Evolutionary conservation across 2,329 filamentous ascomycete species (phyloP).

Genomic region (Trichoderma endophyticum): DNA sequence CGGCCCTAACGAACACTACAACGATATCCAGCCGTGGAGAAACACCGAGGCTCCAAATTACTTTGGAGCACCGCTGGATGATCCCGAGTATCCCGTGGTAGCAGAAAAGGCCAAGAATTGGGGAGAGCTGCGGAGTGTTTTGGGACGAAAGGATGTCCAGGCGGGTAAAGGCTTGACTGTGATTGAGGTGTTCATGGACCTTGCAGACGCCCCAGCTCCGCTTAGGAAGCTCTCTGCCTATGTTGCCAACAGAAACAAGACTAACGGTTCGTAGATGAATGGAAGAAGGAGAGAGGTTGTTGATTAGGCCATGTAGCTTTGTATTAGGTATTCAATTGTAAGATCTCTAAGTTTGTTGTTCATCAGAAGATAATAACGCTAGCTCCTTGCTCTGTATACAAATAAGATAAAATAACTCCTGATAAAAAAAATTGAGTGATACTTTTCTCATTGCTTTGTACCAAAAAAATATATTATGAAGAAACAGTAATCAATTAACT

Average conservation of each 20-base stretch:
- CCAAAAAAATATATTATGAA: not conserved
- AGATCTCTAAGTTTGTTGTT: not conserved
- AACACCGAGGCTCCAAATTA: conserved; percentile 47
- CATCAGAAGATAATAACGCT: not conserved
- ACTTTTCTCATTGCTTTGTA: not conserved
- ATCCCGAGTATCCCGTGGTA: not conserved
- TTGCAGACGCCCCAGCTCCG: not conserved
- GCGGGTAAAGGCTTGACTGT: not conserved
- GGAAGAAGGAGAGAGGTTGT: not conserved
- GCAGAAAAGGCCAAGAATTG: conserved; percentile 3
- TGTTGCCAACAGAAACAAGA: not conserved
- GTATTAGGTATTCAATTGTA: not conserved
- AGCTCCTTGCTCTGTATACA: not conserved
- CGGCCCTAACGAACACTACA: conserved; percentile 51
- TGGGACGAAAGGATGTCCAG: not conserved
- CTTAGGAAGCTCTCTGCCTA: not conserved
- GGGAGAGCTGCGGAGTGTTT: conserved; percentile 2
- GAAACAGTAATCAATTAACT: not conserved
- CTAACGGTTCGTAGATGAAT: not conserved
- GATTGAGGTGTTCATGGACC: conserved; percentile 4
- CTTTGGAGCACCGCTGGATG: conserved; percentile 44
- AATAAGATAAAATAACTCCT: not conserved
- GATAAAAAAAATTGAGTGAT: not conserved
- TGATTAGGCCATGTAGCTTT: not conserved
- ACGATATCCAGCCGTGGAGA: conserved; percentile 52